Evolutionary conservation across 371 early-diverging fungal species (phyloP), one percentile per base, ranked within the genome.

Genomic region (Fennellomyces sp.): DNA sequence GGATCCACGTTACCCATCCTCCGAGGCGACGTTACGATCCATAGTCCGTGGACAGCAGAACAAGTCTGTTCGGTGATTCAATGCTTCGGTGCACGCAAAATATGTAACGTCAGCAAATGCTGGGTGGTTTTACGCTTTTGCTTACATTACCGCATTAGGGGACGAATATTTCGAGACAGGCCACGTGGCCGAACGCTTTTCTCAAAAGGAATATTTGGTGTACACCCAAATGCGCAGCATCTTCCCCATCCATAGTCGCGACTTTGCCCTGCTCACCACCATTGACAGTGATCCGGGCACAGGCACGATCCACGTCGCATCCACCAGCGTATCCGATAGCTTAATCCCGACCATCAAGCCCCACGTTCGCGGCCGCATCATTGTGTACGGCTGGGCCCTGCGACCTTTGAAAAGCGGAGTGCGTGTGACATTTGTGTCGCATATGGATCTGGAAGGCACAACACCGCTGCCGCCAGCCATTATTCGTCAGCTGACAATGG

Each of bases 351-450:
- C 70, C 27, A 75, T 70, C 17, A 75, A 77, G 26, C 56, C 60
- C 3, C 74, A 76, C 38, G 73, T 80, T 17, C 79, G 89, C 11
- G 86, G 83, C 0, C 50, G 71, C 5, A 56, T 84, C 4, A 60
- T 65, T 11, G 62, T 83, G 1, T 76, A 82, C 28, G 89, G 89
- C 2, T 89, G 86, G 86, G 75, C 78, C 1, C 42, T 87, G 31
- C 45, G 70, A 25, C 80, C 84, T 0, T 66, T 65, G 0, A 19
- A 69, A 71, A 38, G 61, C 7, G 70, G 80, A 2, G 82, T 87
- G 6, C 63, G 71, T 30, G 69, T 76, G 28, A 78, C 75, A 7
- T 85, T 81, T 70, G 78, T 87, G 41, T 78, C 78, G 10, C 86
- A 85, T 52, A 68, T 84, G 52, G 82, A 89, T 48, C 71, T 87